phyloP scores from a whole-genome alignment of 129 eudicot species.

The Flaveria ramosissima region DNA sequence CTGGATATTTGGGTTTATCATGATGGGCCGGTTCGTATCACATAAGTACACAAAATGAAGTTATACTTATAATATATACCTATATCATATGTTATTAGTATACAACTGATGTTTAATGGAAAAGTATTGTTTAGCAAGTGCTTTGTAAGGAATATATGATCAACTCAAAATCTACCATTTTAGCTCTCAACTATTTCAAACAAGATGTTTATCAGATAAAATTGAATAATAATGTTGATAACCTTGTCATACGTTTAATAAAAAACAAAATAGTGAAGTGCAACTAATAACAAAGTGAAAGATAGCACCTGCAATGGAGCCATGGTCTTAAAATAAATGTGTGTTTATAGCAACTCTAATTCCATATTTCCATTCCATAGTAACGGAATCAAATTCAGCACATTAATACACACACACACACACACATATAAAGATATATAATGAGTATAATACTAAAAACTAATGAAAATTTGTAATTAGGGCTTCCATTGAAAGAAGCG shows the following conservation, averaged over 20 bases:
- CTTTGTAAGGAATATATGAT: not conserved
- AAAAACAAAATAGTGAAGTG: not conserved
- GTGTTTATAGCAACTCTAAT: not conserved
- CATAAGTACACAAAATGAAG: constrained; percentile 1
- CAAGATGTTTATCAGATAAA: not conserved
- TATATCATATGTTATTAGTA: not conserved
- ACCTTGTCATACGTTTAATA: not conserved
- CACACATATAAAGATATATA: not conserved
- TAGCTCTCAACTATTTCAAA: constrained; percentile 1
- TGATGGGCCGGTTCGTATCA: too few relatives aligned
- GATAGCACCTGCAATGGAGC: not conserved
- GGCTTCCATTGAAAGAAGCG: not conserved
- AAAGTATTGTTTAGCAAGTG: not conserved
- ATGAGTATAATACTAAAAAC: not conserved
- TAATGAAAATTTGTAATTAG: not conserved
- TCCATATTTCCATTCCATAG: not conserved
- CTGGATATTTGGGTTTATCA: too few relatives aligned
- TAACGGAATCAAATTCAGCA: not conserved
- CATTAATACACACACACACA: not conserved
- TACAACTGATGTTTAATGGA: not conserved
- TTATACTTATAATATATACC: not conserved
- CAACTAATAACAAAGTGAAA: not conserved
- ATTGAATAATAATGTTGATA: not conserved
- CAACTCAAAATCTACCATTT: not conserved
- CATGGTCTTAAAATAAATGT: not conserved